Evolutionary conservation across 345 rosid genomes (phyloP).

Genomic region (Cardamine chenopodiifolia): DNA sequence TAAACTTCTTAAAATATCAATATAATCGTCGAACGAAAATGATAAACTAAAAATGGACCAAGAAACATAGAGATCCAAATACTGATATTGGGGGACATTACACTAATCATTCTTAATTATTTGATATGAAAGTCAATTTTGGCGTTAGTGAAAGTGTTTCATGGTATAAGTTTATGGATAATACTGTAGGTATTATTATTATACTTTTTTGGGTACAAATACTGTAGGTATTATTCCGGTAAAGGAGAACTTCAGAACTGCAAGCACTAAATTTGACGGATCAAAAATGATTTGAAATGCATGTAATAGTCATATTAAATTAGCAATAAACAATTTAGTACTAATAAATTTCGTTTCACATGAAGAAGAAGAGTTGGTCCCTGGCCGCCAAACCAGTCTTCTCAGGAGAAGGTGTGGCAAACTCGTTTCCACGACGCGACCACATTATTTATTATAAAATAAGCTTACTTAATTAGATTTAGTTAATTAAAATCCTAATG

Average conservation of each 20-base stretch:
- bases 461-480: neutral
- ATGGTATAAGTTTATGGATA: neutral
- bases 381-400: conserved; percentile 36
- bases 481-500: neutral
- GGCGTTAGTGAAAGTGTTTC: neutral
- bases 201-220: too few species aligned
- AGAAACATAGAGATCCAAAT: neutral
- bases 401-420: conserved; percentile 24
- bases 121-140: neutral
- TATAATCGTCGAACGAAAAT: neutral
- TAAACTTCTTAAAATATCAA: neutral
- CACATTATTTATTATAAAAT: neutral
- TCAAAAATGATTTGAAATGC: neutral
- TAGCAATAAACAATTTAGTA: neutral
- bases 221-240: neutral
- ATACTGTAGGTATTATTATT: neutral
- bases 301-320: conserved; percentile 5
- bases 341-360: conserved; percentile 13
- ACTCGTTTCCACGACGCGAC: conserved; percentile 39
- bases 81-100: neutral
- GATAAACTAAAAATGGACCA: neutral
- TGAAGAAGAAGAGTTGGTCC: conserved; percentile 24
- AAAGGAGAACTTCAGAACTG: neutral
- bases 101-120: neutral
- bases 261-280: neutral